Evolutionary conservation across 768 basidiomycete species (phyloP).

Genomic region (Suillus occidentalis): DNA sequence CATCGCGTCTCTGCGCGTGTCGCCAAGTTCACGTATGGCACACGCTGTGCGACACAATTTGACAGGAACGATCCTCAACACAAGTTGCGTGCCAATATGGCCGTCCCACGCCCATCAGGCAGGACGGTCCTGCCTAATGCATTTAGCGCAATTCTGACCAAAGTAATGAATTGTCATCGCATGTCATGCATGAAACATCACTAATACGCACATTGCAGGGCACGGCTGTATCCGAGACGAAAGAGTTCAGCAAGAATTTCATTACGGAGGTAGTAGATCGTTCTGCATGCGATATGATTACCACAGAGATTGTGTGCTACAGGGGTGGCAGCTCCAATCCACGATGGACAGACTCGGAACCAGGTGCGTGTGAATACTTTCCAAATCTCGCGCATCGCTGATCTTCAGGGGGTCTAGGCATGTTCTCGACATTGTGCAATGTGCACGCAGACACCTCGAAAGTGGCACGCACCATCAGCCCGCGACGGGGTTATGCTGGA

Average conservation of each 20-base stretch:
- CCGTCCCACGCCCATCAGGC: constrained; percentile 32
- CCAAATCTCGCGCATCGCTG: neutral
- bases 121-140: constrained; percentile 33
- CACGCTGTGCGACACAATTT: constrained; percentile 29
- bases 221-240: constrained; percentile 28
- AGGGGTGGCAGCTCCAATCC: constrained; percentile 24
- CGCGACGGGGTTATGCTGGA: constrained; percentile 29
- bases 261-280: constrained; percentile 30
- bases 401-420: constrained; percentile 18
- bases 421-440: constrained; percentile 26
- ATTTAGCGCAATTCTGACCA: constrained; percentile 32
- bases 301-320: constrained; percentile 33
- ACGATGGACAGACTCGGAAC: constrained; percentile 32
- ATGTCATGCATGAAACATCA: neutral
- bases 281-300: constrained; percentile 26
- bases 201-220: constrained; percentile 19
- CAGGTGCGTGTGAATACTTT: constrained; percentile 16
- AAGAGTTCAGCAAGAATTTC: constrained; percentile 34
- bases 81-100: constrained; percentile 26
- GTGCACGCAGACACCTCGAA: constrained; percentile 28
- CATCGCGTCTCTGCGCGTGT: constrained; percentile 41
- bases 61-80: constrained; percentile 31
- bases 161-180: constrained; percentile 14
- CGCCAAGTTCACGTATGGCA: constrained; percentile 41
- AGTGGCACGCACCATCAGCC: constrained; percentile 30